phyloP scores from a whole-genome alignment of 176 grass and related monocot species.

The sorghum (Sorghum bicolor) region Sorghum_bicolor_NCBIv3 NC_012871.2:55590501-55591000 shows the following conservation, averaged over 20 bases:
- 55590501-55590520: conserved; percentile 49
- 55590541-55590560: background rate
- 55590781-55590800: background rate
- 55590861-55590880: background rate
- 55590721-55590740: conserved; percentile 1
- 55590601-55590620: conserved; percentile 50
- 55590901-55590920: too few relatives aligned
- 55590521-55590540: background rate
- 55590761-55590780: background rate
- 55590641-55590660: conserved; percentile 69
- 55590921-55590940: too few relatives aligned
- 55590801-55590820: background rate
- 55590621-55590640: conserved; percentile 65
- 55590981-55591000: background rate
- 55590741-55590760: background rate
- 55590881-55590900: too few relatives aligned
- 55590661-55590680: conserved; percentile 58
- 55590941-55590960: too few relatives aligned
- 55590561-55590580: conserved; percentile 2
- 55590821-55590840: background rate
- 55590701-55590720: background rate
- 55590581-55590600: conserved; percentile 15
- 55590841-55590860: background rate
- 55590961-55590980: too few relatives aligned
- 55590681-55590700: conserved; percentile 2